Conservation (phyloP, 495 filamentous ascomycete species). For the Thermothielavioides terrestris region DNA sequence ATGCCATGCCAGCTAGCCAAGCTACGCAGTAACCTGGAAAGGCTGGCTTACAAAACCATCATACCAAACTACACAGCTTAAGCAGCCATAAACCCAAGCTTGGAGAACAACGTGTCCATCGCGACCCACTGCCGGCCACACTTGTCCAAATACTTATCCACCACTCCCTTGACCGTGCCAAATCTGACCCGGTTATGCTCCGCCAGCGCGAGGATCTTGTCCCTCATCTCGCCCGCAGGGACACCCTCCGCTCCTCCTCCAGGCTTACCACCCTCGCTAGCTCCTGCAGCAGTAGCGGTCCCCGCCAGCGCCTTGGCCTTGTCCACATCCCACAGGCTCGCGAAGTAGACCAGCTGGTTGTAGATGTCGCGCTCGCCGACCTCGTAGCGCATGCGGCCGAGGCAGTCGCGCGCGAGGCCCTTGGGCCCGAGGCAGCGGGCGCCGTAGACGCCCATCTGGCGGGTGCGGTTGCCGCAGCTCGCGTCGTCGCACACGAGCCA, state of each 20-base stretch:
- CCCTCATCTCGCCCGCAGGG: conserved; percentile 28
- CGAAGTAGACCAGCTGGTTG: conserved; percentile 88
- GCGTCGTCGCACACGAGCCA: conserved; percentile 88
- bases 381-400: conserved; percentile 84
- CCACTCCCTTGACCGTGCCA: conserved; percentile 62
- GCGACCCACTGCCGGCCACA: conserved; percentile 93
- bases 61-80: conserved; percentile 7
- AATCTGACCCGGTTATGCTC: conserved; percentile 75
- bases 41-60: too few species aligned
- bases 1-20: not conserved
- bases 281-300: conserved; percentile 28
- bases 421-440: conserved; percentile 79
- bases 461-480: conserved; percentile 75
- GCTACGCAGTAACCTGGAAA: not conserved
- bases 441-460: conserved; percentile 88
- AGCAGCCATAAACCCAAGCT: conserved; percentile 39
- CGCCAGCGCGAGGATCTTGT: conserved; percentile 60
- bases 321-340: conserved; percentile 80
- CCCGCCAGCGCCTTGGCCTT: conserved; percentile 56
- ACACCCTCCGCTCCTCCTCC: conserved; percentile 32
- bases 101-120: conserved; percentile 81
- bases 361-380: conserved; percentile 82
- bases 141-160: conserved; percentile 81
- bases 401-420: conserved; percentile 71
- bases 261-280: conserved; percentile 11